Conservation (phyloP, 1,284 basidiomycete genomes). For the Trichosporon sp. region DNA sequence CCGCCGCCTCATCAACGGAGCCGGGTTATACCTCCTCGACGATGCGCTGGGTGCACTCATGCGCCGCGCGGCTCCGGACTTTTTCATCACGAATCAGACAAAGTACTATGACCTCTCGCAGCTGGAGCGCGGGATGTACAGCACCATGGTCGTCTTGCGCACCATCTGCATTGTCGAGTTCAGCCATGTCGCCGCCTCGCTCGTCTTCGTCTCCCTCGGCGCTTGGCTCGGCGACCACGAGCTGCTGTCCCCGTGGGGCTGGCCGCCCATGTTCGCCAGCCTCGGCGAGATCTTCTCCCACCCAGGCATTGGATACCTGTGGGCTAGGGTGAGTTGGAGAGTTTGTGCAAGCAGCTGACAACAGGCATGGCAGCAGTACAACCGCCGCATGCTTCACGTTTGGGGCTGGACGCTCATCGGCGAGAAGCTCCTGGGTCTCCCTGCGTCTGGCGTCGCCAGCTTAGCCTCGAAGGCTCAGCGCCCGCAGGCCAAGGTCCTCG, state of each 20-base stretch:
- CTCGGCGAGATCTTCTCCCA: constrained; percentile 29
- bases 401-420: constrained; percentile 38
- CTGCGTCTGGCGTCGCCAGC: constrained; percentile 25
- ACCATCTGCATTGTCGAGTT: constrained; percentile 24
- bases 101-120: constrained; percentile 21
- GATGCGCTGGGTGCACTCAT: constrained; percentile 10
- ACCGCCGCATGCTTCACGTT: constrained; percentile 31
- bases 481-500: background rate
- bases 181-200: constrained; percentile 11
- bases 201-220: constrained; percentile 25
- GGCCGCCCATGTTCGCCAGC: constrained; percentile 38
- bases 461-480: background rate
- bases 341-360: background rate
- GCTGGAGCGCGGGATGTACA: constrained; percentile 23
- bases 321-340: constrained; percentile 33
- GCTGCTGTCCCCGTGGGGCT: constrained; percentile 39
- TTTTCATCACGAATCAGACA: constrained; percentile 24
- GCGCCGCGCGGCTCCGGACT: constrained; percentile 20
- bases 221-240: constrained; percentile 32
- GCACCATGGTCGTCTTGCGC: constrained; percentile 24
- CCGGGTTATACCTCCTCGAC: background rate
- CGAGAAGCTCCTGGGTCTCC: constrained; percentile 36
- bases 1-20: background rate
- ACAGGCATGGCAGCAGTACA: constrained; percentile 42
- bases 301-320: constrained; percentile 37